Percentiles rank a stretch among this genome's conserved stretches.
phyloP scores from a whole-genome alignment of 2,329 filamentous ascomycete genomes.

The Talaromyces funiculosus region DNA sequence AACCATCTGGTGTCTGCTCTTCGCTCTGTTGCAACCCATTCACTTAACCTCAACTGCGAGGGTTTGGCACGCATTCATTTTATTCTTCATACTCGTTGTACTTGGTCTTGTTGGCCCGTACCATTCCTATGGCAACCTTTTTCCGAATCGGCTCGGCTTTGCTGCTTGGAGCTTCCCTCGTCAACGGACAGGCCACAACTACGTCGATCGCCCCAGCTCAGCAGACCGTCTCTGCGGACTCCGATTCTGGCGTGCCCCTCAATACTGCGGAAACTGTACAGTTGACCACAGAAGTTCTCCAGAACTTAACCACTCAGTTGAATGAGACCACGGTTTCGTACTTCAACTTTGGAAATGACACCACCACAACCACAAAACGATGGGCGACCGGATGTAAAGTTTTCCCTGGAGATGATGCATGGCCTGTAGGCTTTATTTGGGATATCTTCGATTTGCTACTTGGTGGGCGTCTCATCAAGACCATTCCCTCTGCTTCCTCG shows the following conservation, averaged over 20 bases:
- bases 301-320: slow-evolving; percentile 8
- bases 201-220: slow-evolving; percentile 15
- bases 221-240: slow-evolving; percentile 13
- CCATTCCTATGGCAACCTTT: slow-evolving; percentile 12
- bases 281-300: slow-evolving; percentile 21
- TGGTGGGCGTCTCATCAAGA: slow-evolving; percentile 44
- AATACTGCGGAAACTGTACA: slow-evolving; percentile 24
- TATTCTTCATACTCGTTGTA: not conserved
- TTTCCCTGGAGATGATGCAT: slow-evolving; percentile 46
- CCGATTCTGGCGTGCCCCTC: slow-evolving; percentile 18
- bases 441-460: slow-evolving; percentile 45
- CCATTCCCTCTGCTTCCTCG: slow-evolving; percentile 44
- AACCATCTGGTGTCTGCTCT: not conserved
- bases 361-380: not conserved
- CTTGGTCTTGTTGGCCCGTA: not conserved
- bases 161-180: slow-evolving; percentile 16
- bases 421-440: slow-evolving; percentile 46
- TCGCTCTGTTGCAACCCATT: not conserved
- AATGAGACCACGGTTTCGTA: slow-evolving; percentile 16
- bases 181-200: slow-evolving; percentile 11
- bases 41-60: not conserved
- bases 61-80: not conserved
- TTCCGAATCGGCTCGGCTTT: not conserved
- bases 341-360: slow-evolving; percentile 21
- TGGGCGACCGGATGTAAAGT: slow-evolving; percentile 20